These are phyloP conservation scores for Limnomonas spitsbergensis DNA, from an alignment of 139 green algal species.

Conservation along the genomic window DNA sequence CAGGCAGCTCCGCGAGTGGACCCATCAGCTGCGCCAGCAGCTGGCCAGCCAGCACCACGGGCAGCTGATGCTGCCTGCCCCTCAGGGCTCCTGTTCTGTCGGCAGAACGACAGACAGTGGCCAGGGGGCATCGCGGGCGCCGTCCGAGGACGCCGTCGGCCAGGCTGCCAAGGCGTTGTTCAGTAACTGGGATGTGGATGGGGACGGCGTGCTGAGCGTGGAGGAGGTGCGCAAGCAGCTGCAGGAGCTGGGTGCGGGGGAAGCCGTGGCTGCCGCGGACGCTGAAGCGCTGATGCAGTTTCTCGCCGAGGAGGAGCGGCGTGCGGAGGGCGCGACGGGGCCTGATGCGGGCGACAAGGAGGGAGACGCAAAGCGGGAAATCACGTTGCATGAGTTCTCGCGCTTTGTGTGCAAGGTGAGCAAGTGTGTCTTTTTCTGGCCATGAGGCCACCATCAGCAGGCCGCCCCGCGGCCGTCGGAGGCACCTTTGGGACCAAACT, in stretches of 20 bases:
- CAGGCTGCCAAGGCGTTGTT: slow-evolving; percentile 25
- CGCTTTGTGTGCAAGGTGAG: slow-evolving; percentile 5
- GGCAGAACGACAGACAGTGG: neutral
- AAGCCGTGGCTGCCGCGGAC: neutral
- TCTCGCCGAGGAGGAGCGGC: neutral
- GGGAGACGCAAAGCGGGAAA: neutral
- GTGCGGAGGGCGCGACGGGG: neutral
- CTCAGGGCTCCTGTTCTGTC: neutral
- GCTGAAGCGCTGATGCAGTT: slow-evolving; percentile 9
- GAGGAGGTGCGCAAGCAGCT: slow-evolving; percentile 14
- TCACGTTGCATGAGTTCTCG: neutral
- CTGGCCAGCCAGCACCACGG: slow-evolving; percentile 22
- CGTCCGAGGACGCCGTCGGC: neutral
- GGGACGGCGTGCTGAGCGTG: slow-evolving; percentile 18
- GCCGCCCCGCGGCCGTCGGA: no score
- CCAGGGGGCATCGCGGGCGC: neutral
- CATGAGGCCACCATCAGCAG: no score
- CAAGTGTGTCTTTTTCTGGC: no score
- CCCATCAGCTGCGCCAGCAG: slow-evolving; percentile 37
- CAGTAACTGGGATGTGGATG: slow-evolving; percentile 23
- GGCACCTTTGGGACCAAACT: no score
- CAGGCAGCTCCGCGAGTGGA: slow-evolving; percentile 50
- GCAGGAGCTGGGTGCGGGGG: neutral
- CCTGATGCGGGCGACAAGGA: neutral
- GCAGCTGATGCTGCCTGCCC: slow-evolving; percentile 21